Conservation (phyloP, 2,329 filamentous ascomycete genomes). For the Pseudogymnoascus sp. region DNA sequence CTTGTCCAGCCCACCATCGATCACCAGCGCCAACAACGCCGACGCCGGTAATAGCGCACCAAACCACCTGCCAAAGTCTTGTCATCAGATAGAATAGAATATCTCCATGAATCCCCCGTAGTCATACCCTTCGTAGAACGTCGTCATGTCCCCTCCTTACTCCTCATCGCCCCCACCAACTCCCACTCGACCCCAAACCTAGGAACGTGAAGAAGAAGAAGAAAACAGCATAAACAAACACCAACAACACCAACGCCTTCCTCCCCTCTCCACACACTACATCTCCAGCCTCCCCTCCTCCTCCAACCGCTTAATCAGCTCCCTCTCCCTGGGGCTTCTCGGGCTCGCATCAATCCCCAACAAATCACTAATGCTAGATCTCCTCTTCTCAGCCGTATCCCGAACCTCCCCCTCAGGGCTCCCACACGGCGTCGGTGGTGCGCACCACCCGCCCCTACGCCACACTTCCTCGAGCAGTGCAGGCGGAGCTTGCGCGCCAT, state of each 20-base stretch:
- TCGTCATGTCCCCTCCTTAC: not conserved
- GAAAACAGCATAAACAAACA: not conserved
- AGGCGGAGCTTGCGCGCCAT: slow-evolving; percentile 55
- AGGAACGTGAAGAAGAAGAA: not conserved
- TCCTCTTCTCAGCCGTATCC: slow-evolving; percentile 19
- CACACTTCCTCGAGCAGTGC: slow-evolving; percentile 63
- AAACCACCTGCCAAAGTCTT: not conserved
- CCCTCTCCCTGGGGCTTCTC: slow-evolving; percentile 47
- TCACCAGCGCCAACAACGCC: slow-evolving; percentile 4
- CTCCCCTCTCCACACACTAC: not conserved
- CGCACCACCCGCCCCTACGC: slow-evolving; percentile 30
- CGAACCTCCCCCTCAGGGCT: slow-evolving; percentile 22
- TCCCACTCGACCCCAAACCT: not conserved
- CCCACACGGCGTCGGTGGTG: slow-evolving; percentile 27
- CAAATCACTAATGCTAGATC: slow-evolving; percentile 49
- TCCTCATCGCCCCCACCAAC: not conserved
- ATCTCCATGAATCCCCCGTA: not conserved
- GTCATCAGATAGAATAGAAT: not conserved
- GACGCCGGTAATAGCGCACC: not conserved
- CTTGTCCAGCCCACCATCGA: slow-evolving; percentile 8
- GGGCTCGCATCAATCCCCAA: slow-evolving; percentile 52
- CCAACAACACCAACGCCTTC: not conserved
- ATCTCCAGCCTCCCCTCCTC: slow-evolving; percentile 28
- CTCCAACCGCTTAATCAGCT: slow-evolving; percentile 48
- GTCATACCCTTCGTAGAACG: not conserved